Evolutionary conservation across 1,284 basidiomycete species (phyloP), one percentile per base, ranked within the genome.

Genomic region (Cryptococcus maquisensis): DNA sequence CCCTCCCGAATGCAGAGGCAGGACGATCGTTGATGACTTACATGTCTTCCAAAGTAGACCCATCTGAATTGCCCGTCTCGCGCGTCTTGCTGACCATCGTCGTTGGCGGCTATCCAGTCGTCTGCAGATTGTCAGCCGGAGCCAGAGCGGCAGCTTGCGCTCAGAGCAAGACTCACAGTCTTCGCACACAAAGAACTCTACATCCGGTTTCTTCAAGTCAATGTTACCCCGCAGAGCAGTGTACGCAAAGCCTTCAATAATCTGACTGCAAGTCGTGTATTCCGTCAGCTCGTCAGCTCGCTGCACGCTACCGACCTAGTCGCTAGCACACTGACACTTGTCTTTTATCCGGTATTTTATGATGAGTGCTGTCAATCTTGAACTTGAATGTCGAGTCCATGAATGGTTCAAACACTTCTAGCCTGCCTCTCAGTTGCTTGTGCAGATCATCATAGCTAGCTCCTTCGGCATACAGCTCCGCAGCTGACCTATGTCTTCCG

Each of bases 141-240:
- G 40, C 23, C n/a, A n/a, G n/a, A n/a, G n/a, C n/a, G n/a, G n/a
- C n/a, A n/a, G n/a, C n/a, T 23, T 20, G 24, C 41, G 16, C 37
- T 35, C 41, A 8, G 21, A 15, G 28, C 38, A 3, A 49, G 41
- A 75, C 83, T 59, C 61, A 90, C 92, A 97, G 78, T 98, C 96
- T 79, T 98, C 95, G 59, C 89, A 89, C 38, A 88, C 84, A 4
- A 85, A 83, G 51, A 94, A 79, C 24, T 84, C 82, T 35, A 94
- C 82, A 37, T 93, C 83, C 0, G 96, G 89, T 35, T 81, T 80
- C 60, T 86, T 86, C 81, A 98, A 83, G 55, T 88, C 84, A 63
- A 97, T 91, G 61, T 83, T 83, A 5, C 94, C 94, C 56, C 81
- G 71, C 57, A 95, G 85, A 21, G 78, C 83, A 86, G 97, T 92